Percentiles rank a stretch among this genome's conserved stretches.
phyloP scores from a whole-genome alignment of 2,329 filamentous ascomycete species.

The Xylaria sp. region DNA sequence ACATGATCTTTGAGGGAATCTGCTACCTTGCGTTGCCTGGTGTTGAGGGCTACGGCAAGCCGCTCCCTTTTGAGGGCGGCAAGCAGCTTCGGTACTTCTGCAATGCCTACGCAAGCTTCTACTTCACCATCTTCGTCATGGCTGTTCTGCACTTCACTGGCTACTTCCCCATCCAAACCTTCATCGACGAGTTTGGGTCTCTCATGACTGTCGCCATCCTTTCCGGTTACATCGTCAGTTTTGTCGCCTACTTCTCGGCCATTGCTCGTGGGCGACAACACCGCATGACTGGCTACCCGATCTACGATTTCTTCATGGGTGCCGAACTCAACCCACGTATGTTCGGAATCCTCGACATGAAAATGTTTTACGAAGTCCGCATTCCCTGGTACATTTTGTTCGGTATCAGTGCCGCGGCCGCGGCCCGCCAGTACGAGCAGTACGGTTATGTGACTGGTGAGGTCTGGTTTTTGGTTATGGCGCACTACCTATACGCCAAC shows the following conservation, averaged over 20 bases:
- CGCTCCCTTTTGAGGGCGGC: constrained; percentile 81
- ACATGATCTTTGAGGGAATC: constrained; percentile 84
- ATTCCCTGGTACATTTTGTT: constrained; percentile 93
- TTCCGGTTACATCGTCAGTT: constrained; percentile 84
- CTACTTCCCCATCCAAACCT: constrained; percentile 86
- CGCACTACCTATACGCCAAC: constrained; percentile 91
- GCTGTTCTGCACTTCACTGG: constrained; percentile 82
- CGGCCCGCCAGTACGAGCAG: constrained; percentile 82
- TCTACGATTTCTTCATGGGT: constrained; percentile 96
- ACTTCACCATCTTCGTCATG: constrained; percentile 80
- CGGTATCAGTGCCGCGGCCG: constrained; percentile 78
- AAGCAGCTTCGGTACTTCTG: constrained; percentile 95
- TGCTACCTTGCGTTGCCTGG: constrained; percentile 90
- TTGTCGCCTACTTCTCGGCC: constrained; percentile 88
- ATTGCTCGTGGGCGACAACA: constrained; percentile 82
- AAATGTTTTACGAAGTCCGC: constrained; percentile 96
- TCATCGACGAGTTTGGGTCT: constrained; percentile 95
- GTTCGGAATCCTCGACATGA: constrained; percentile 88
- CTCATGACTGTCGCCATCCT: constrained; percentile 93
- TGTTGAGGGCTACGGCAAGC: constrained; percentile 87
- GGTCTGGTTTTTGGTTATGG: constrained; percentile 84
- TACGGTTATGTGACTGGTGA: constrained; percentile 90
- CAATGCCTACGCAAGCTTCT: constrained; percentile 88
- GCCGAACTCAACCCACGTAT: constrained; percentile 89
- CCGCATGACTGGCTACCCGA: constrained; percentile 86